Evolutionary conservation across 1,139 yeast species (phyloP), one percentile per base, ranked within the genome.

Genomic region (Pneumocystis jirovecii): DNA sequence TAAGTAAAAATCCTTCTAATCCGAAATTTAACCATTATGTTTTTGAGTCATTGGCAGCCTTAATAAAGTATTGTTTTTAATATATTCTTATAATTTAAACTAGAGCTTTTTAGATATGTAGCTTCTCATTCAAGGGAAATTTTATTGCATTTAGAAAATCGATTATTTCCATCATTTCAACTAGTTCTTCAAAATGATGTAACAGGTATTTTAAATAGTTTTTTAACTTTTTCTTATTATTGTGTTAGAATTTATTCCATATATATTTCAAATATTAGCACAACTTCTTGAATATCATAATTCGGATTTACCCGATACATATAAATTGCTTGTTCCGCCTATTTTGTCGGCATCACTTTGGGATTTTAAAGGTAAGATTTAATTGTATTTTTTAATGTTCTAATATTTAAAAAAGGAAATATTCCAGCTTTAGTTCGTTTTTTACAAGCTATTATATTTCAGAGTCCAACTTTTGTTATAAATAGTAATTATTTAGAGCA

Each of bases 11-110:
- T 72, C 99, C 98, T 17, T 88, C 97, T 12, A 95, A 95, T 74
- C 98, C 99, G 34, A 84, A 85, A 71, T 95, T 93, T 74, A 83
- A 91, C 7, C 98, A 95, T 75, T 95, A 85, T 73, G 81, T 88
- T 1, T 95, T 95, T 75, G 99, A 95, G 78, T 82, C 95, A 17
- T 80, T 93, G 68, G 95, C 95, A 37, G 85, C 86, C 17, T 77
- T 91, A 64, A 77, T 91, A 67, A 85, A 86, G 71, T 86, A 76
- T 72, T 77, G 59, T 50, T 65, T 63, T 7, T 68, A 66, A 15
- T 68, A 25, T 40, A 21, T 21, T 21, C 21, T 21, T 12, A 8
- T 12, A 8, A 25, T 50, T 25, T 10, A 21, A 12, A 15, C 34
- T 50, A 50, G 21, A 50, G 25, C 12, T 25, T 25, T 25, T 3